Evolutionary conservation across 139 green algal species (phyloP), one percentile per base, ranked within the genome.

Genomic region (Volvox africanus): DNA sequence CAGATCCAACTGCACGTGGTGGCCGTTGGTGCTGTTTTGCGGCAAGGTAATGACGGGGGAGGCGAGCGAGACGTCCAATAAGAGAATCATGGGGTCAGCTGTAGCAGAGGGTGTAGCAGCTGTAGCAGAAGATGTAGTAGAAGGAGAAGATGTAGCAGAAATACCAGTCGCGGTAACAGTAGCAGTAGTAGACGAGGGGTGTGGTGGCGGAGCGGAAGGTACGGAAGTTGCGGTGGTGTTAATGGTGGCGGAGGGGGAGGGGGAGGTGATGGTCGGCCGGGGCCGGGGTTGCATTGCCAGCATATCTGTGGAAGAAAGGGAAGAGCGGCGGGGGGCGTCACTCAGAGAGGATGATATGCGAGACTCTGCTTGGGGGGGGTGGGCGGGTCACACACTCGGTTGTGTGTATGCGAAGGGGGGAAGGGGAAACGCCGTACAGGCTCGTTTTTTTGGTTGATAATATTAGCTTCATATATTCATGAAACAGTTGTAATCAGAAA

Each of bases 21-120:
- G 69, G 0, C 28, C 68, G 65, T 33, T 80, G 82, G 17, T 78
- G 80, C 89, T 96, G 84, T 75, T 92, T 18, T 92, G 89, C 0
- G 97, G 97, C 95, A 99, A 94, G 22, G 91, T 90, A 71, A 99
- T 97, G 86, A 98, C 87, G 12, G 97, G 97, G 1, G 96, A 96
- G 13, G 95, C 93, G 80, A 97, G 92, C 0, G 92, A 61, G 22
- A 99, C 93, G 80, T 98, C 95, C 80, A 99, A 82, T 82, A 97
- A 90, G 71, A 99, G 83, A 21, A 96, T 82, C 55, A 96, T 26
- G 35, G n/a, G 28, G 50, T 1, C 67, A 26, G 32, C 28, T 20
- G 68, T 17, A 19, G 9, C 21, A 50, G 50, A 18, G 37, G 68
- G 5, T 28, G 67, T 28, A 26, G 11, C 67, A n/a, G 81, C 17